These are phyloP conservation scores for Tanozyma kutaoensis DNA, from an alignment of 805 yeast genomes.

Conservation along the genomic window DNA sequence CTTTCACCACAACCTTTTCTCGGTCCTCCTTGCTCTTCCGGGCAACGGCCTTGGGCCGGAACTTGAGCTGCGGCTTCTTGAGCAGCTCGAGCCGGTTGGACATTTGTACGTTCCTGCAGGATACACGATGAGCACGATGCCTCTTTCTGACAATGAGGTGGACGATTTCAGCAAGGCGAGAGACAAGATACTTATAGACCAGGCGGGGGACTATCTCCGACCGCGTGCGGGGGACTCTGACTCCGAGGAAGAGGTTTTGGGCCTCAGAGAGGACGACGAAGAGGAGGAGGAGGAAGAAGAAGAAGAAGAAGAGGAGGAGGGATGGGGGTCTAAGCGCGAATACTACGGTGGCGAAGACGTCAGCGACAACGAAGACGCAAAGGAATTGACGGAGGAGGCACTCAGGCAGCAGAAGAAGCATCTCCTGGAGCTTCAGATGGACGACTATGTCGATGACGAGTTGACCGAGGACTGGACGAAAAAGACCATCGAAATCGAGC, in stretches of 20 bases:
- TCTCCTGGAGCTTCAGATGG: conserved; percentile 60
- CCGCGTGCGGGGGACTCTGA: conserved; percentile 21
- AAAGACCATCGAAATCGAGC: conserved; percentile 31
- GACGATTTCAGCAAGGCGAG: conserved; percentile 52
- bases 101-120: conserved; percentile 9
- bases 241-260: conserved; percentile 46
- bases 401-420: conserved; percentile 66
- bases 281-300: conserved; percentile 31
- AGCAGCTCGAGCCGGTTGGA: conserved; percentile 29
- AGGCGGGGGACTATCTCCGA: conserved; percentile 34
- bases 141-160: conserved; percentile 31
- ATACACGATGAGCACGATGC: background rate
- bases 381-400: conserved; percentile 79
- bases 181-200: conserved; percentile 42
- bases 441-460: conserved; percentile 51
- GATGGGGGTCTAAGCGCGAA: conserved; percentile 31
- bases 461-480: conserved; percentile 65
- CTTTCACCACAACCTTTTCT: conserved; percentile 56
- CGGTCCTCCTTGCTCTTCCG: conserved; percentile 76
- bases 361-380: conserved; percentile 61
- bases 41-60: conserved; percentile 80
- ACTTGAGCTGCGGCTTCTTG: conserved; percentile 48
- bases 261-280: conserved; percentile 21
- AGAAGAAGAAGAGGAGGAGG: conserved; percentile 18
- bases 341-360: conserved; percentile 51